Conservation (phyloP, 2,329 filamentous ascomycete genomes). For the Hirsutella thompsonii region DNA sequence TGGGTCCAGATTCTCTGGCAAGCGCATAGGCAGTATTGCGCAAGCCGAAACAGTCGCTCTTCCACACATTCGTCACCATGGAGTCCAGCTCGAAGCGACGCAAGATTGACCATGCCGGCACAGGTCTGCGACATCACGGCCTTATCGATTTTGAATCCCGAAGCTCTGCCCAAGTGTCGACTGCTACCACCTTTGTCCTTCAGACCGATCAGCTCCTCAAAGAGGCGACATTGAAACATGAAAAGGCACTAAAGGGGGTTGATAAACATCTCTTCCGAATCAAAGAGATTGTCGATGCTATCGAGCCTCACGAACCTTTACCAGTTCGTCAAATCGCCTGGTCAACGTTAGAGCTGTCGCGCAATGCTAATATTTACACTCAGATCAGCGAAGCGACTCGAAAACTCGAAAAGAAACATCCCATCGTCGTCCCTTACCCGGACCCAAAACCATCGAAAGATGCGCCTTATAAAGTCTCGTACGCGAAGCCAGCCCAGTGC, state of each 20-base stretch:
- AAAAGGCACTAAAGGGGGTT: constrained; percentile 31
- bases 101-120: constrained; percentile 29
- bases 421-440: constrained; percentile 70
- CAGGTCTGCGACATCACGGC: constrained; percentile 18
- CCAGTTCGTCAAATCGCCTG: constrained; percentile 29
- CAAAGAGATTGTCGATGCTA: constrained; percentile 38
- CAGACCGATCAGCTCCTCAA: constrained; percentile 47
- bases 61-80: constrained; percentile 18
- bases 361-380: constrained; percentile 5
- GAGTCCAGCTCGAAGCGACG: constrained; percentile 34
- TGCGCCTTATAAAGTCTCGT: constrained; percentile 71
- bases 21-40: background rate
- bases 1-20: background rate
- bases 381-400: constrained; percentile 57
- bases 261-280: constrained; percentile 36
- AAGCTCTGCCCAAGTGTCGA: constrained; percentile 25
- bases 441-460: constrained; percentile 64
- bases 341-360: background rate
- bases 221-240: constrained; percentile 40
- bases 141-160: constrained; percentile 28
- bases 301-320: constrained; percentile 33
- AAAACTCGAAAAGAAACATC: constrained; percentile 52
- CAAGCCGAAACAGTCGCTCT: background rate
- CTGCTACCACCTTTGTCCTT: constrained; percentile 42
- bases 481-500: constrained; percentile 60